Evolutionary conservation across 495 filamentous ascomycete genomes (phyloP).

Genomic region (Aspergillus affinis): DNA sequence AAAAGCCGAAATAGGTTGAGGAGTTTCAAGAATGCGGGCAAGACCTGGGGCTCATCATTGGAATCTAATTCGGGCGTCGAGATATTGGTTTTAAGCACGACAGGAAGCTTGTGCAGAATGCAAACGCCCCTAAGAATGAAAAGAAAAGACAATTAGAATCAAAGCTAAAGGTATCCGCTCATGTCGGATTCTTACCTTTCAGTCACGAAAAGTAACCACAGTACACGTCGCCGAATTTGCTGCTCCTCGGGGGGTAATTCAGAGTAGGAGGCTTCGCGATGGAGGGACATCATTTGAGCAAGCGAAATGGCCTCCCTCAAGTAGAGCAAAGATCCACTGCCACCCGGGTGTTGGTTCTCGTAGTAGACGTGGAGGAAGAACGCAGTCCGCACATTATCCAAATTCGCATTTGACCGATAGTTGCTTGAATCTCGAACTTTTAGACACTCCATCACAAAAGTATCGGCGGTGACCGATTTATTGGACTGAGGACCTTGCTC

Average conservation of each 20-base stretch:
- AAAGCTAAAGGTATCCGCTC: too few species aligned
- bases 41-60: slow-evolving; percentile 32
- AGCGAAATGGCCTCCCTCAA: slow-evolving; percentile 46
- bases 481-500: slow-evolving; percentile 19
- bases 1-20: slow-evolving; percentile 43
- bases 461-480: slow-evolving; percentile 26
- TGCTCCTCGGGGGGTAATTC: slow-evolving; percentile 26
- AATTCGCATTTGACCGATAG: slow-evolving; percentile 18
- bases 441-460: slow-evolving; percentile 17
- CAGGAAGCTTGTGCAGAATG: slow-evolving; percentile 46
- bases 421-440: slow-evolving; percentile 11
- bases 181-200: slow-evolving; percentile 27
- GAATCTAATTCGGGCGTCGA: slow-evolving; percentile 28
- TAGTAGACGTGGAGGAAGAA: slow-evolving; percentile 51
- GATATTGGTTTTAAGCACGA: slow-evolving; percentile 34
- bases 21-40: slow-evolving; percentile 44
- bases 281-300: slow-evolving; percentile 45
- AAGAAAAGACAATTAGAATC: too few species aligned
- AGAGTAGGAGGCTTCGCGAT: slow-evolving; percentile 37
- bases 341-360: slow-evolving; percentile 42
- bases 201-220: slow-evolving; percentile 48
- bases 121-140: slow-evolving; percentile 30
- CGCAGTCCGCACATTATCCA: slow-evolving; percentile 33
- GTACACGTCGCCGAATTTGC: slow-evolving; percentile 39
- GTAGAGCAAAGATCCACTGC: slow-evolving; percentile 39